A percentile compares a stretch with the other conserved stretches of the same genome.
Conservation (phyloP, 306 rosid genomes). For the Casuarina glauca region DNA sequence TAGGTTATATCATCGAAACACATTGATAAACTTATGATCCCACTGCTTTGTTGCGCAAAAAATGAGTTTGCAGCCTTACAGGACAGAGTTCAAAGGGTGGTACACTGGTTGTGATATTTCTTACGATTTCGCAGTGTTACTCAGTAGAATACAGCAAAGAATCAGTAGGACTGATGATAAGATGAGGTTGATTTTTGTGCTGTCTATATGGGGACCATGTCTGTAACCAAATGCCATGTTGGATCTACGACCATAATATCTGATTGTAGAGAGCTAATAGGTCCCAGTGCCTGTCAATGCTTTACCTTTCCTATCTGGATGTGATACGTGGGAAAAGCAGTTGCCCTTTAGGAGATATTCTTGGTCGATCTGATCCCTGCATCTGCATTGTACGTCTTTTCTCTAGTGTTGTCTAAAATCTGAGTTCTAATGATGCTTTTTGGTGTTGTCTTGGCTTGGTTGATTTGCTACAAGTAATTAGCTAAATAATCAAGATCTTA, state of each 20-base stretch:
- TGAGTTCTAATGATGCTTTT: conserved; percentile 17
- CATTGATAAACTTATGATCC: background rate
- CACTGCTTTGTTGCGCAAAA: background rate
- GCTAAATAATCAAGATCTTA: conserved; percentile 93
- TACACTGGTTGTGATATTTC: background rate
- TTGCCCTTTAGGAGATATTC: background rate
- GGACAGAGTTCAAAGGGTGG: background rate
- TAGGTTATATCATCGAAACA: background rate
- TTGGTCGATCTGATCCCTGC: background rate
- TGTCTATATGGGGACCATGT: background rate
- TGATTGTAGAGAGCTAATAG: background rate
- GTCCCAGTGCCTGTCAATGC: background rate
- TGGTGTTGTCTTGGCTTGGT: conserved; percentile 21
- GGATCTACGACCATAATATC: background rate
- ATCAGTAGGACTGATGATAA: background rate
- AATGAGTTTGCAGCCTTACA: background rate
- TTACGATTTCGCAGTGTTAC: background rate
- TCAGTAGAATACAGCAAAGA: background rate
- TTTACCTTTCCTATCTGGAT: background rate
- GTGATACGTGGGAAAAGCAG: background rate
- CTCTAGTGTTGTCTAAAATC: background rate
- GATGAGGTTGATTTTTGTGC: background rate
- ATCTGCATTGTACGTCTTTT: background rate
- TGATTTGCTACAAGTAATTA: conserved; percentile 34
- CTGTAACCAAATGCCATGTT: background rate